These are phyloP conservation scores for Phanerodontia chrysosporium DNA, from an alignment of 768 basidiomycete genomes.

Conservation along the genomic window DNA sequence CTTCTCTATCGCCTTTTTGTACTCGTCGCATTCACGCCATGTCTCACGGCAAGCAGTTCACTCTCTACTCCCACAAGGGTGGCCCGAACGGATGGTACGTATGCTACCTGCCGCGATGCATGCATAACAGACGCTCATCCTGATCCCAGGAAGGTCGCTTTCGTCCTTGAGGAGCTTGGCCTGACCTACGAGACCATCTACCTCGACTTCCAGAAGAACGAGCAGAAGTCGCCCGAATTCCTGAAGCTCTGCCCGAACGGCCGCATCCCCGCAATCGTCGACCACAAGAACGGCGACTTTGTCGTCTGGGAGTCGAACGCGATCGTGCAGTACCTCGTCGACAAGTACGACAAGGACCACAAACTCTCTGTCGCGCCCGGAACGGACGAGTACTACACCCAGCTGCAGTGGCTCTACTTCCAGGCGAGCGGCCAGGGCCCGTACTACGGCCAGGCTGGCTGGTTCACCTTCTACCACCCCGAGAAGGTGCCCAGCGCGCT, in stretches of 20 bases:
- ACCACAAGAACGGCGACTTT: conserved; percentile 24
- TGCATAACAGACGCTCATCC: too few relatives aligned
- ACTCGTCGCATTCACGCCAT: conserved; percentile 1
- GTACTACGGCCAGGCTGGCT: conserved; percentile 16
- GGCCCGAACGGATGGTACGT: conserved; percentile 16
- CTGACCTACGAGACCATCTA: conserved; percentile 15
- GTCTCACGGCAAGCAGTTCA: conserved; percentile 20
- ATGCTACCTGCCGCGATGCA: too few relatives aligned
- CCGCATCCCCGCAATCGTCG: conserved; percentile 28
- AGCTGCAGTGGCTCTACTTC: conserved; percentile 39
- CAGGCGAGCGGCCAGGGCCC: conserved; percentile 21
- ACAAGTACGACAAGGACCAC: conserved; percentile 37
- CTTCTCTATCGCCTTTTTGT: neutral
- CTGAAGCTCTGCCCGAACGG: conserved; percentile 24
- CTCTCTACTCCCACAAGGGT: conserved; percentile 13
- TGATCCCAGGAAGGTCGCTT: conserved; percentile 13
- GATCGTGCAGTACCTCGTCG: conserved; percentile 36
- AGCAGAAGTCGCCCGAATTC: conserved; percentile 13
- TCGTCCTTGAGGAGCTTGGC: conserved; percentile 16
- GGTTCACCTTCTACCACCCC: conserved; percentile 17
- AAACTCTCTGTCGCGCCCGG: conserved; percentile 18
- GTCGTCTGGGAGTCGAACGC: conserved; percentile 31
- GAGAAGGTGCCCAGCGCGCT: conserved; percentile 20
- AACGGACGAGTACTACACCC: conserved; percentile 10
- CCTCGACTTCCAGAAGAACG: conserved; percentile 11